phyloP scores from a whole-genome alignment of 2,329 filamentous ascomycete genomes.

The Nemania sp. region DNA sequence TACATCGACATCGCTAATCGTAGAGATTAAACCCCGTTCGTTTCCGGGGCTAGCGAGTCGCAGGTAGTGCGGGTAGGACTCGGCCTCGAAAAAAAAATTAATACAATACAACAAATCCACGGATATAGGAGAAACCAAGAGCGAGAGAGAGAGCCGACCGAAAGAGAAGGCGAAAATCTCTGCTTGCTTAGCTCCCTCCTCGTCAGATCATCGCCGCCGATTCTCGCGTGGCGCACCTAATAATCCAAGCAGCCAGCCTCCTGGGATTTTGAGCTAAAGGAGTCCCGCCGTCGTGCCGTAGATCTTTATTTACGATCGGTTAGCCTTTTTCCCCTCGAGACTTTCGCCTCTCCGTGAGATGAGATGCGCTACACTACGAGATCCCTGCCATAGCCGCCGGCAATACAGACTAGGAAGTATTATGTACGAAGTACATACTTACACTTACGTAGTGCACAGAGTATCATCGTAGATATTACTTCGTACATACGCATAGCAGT shows the following conservation, averaged over 20 bases:
- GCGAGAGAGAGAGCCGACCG: not conserved
- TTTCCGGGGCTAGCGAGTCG: slow-evolving; percentile 5
- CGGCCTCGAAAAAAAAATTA: not conserved
- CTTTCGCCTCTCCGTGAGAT: too few relatives aligned
- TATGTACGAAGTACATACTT: too few relatives aligned
- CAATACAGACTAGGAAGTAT: too few relatives aligned
- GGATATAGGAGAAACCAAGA: not conserved
- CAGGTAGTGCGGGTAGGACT: too few relatives aligned
- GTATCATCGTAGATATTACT: too few relatives aligned
- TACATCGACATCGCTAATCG: slow-evolving; percentile 20
- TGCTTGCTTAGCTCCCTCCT: not conserved
- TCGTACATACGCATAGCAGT: too few relatives aligned
- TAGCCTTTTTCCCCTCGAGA: slow-evolving; percentile 9
- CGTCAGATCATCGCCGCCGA: slow-evolving; percentile 2
- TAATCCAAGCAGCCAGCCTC: slow-evolving; percentile 18
- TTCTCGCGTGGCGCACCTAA: slow-evolving; percentile 6
- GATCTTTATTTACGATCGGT: slow-evolving; percentile 28
- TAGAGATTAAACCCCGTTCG: slow-evolving; percentile 14
- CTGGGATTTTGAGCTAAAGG: slow-evolving; percentile 18
- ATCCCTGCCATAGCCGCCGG: slow-evolving; percentile 10
- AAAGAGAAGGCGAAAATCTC: not conserved
- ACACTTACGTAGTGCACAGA: too few relatives aligned
- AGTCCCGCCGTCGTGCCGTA: slow-evolving; percentile 17
- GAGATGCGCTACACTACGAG: not conserved
- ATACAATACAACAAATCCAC: too few relatives aligned